These are phyloP conservation scores for Tetradesmus lagerheimii DNA, from an alignment of 139 green algal species.

Conservation along the genomic window DNA sequence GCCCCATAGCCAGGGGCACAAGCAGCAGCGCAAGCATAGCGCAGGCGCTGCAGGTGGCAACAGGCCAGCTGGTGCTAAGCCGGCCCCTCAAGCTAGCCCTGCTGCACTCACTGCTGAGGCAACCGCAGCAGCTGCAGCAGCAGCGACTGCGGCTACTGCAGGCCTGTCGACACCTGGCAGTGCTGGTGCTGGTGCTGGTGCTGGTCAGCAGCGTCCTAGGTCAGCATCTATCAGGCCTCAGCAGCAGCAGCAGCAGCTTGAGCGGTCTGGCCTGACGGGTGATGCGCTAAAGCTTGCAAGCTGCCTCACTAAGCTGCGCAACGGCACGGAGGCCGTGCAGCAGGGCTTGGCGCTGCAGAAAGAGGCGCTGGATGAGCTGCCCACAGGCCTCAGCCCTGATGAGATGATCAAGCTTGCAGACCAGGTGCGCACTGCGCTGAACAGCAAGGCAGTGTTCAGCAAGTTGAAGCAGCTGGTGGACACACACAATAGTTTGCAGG, in stretches of 20 bases:
- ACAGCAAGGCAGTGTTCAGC: not conserved
- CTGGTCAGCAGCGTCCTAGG: not conserved
- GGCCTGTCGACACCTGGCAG: not conserved
- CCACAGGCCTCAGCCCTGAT: not conserved
- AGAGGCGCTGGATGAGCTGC: not conserved
- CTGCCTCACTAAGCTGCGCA: not conserved
- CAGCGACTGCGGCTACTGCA: not conserved
- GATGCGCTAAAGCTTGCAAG: not conserved
- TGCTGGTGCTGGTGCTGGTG: slow-evolving; percentile 14
- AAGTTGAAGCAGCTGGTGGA: not conserved
- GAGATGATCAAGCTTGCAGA: not conserved
- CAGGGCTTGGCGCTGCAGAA: not conserved
- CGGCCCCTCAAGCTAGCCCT: not conserved
- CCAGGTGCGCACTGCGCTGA: not conserved
- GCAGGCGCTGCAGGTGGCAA: not conserved
- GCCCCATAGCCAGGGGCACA: not conserved
- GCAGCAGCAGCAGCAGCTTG: not conserved
- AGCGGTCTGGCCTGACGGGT: not conserved
- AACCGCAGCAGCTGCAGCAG: not conserved
- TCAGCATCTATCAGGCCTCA: not conserved
- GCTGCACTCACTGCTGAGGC: not conserved
- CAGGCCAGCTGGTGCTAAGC: not conserved
- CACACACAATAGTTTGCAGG: not conserved
- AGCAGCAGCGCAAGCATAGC: slow-evolving; percentile 28
- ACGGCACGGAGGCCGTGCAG: not conserved